phyloP scores from a whole-genome alignment of 208 protist genomes.

The Acanthamoeba rhysodes region DNA sequence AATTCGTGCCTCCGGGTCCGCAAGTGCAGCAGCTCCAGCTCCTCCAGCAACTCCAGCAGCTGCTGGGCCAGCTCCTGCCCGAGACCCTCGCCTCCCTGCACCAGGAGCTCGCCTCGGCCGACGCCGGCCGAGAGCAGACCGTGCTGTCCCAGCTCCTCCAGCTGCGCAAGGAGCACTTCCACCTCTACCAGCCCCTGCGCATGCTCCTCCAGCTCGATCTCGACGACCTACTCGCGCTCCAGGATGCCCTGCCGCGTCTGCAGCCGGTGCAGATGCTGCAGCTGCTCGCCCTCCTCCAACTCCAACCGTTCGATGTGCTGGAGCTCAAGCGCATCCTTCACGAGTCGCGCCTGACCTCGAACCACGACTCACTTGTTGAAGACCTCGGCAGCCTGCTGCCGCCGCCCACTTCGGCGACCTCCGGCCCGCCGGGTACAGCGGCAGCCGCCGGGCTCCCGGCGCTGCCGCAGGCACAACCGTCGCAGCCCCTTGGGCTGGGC shows the following conservation, averaged over 20 bases:
- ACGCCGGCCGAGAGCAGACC: not conserved
- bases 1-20: constrained; percentile 53
- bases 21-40: constrained; percentile 66
- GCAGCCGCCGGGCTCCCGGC: not conserved
- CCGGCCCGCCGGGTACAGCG: not conserved
- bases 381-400: constrained; percentile 15
- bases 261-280: constrained; percentile 78
- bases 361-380: not conserved
- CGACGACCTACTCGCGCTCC: constrained; percentile 63
- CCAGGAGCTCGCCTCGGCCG: not conserved
- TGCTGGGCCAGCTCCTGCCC: constrained; percentile 72
- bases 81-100: constrained; percentile 65
- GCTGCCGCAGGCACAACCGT: not conserved
- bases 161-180: constrained; percentile 78
- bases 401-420: not conserved
- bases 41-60: constrained; percentile 74
- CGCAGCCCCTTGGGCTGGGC: not conserved
- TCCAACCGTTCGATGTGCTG: constrained; percentile 74
- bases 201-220: constrained; percentile 62
- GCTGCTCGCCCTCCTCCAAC: constrained; percentile 70
- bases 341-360: constrained; percentile 10
- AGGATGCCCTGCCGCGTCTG: constrained; percentile 57
- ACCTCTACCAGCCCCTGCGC: constrained; percentile 76
- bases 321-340: constrained; percentile 59
- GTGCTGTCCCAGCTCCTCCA: constrained; percentile 69